Evolutionary conservation across 2,329 filamentous ascomycete species (phyloP).

Genomic region (Penicillium sp.): DNA sequence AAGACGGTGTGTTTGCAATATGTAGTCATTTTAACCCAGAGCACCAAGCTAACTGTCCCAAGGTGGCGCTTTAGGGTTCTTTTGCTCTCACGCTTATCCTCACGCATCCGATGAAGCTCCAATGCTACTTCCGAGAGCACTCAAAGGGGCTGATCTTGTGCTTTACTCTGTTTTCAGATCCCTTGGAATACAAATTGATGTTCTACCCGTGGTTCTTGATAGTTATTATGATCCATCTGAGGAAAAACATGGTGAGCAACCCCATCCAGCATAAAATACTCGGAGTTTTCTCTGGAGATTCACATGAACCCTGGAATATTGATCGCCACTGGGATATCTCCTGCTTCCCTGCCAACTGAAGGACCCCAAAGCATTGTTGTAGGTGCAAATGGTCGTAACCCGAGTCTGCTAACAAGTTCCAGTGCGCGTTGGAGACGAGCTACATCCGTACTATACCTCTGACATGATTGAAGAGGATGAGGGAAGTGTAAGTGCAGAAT

Average conservation of each 20-base stretch:
- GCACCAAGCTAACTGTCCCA: not conserved
- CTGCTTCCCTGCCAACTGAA: not conserved
- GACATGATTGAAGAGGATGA: not conserved
- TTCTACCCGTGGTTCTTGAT: not conserved
- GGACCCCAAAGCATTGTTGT: not conserved
- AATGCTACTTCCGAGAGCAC: not conserved
- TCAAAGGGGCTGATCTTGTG: not conserved
- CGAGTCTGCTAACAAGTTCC: not conserved
- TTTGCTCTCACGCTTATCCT: slow-evolving; percentile 49
- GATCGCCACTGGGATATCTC: not conserved
- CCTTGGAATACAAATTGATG: not conserved
- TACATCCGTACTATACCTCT: not conserved
- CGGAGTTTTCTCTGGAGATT: not conserved
- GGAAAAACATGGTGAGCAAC: not conserved
- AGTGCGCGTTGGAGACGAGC: not conserved
- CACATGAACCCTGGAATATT: not conserved
- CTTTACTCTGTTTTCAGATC: not conserved
- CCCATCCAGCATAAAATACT: not conserved
- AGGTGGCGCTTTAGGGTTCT: slow-evolving; percentile 47
- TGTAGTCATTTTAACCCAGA: not conserved
- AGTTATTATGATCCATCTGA: not conserved
- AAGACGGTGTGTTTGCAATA: not conserved
- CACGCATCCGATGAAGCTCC: slow-evolving; percentile 31
- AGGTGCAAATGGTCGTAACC: not conserved
- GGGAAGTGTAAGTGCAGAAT: not conserved